Base-by-base conservation (phyloP, 495 filamentous ascomycete genomes). In the Hypoxylon cercidicola region DNA sequence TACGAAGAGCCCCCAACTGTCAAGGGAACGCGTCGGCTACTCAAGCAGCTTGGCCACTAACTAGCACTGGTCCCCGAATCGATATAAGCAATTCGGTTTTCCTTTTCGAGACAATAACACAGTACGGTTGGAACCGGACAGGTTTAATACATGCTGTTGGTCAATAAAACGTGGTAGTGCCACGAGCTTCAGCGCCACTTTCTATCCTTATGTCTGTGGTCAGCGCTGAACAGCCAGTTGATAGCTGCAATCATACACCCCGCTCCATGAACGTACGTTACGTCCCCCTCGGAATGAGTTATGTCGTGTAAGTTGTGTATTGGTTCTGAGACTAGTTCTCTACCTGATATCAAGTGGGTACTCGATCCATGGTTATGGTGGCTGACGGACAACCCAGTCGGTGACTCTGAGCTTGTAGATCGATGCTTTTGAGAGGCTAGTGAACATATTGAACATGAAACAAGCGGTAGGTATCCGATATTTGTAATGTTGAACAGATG, bases 221-320 rank as follows among this genome's bases (percentile, higher is more conserved):
- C 18, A 9, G 18, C 5, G 37, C n/a, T n/a, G n/a, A n/a, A n/a
- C n/a, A n/a, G n/a, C n/a, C n/a, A n/a, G n/a, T n/a, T n/a, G n/a
- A n/a, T n/a, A n/a, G n/a, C n/a, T n/a, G n/a, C n/a, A n/a, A n/a
- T n/a, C n/a, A n/a, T n/a, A n/a, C n/a, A 62, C 48, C 53, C 55
- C 44, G 32, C 53, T 32, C 59, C 6, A 3, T 49, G 3, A 37
- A 45, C 39, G 35, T 55, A 28, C 23, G 41, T 35, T 45, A 41
- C 40, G 15, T 18, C 16, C 15, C 45, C 9, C 4, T 39, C 16
- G 44, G 28, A 20, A 57, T 20, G 4, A 11, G 28, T 32, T 13
- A 55, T 62, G 54, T 21, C 21, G 48, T 60, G 50, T 55, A 52
- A 68, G 30, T 15, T n/a, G 25, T 60, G 59, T 28, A 44, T 62